phyloP scores from a whole-genome alignment of 345 rosid species.

The Eucalyptus polyanthemos region DNA sequence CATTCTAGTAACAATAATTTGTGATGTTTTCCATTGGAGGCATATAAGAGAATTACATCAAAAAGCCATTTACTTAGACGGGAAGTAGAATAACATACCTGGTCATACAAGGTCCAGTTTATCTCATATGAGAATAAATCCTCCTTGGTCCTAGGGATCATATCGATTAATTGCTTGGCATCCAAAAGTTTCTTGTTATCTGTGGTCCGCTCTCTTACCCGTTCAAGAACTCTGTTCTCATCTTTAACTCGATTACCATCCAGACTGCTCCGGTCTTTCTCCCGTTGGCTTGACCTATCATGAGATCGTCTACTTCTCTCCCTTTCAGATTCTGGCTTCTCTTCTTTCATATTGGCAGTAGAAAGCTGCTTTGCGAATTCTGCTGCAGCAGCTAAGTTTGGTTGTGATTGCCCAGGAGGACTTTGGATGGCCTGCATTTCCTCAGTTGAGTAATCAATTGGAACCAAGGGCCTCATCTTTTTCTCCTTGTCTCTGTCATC shows the following conservation, averaged over 20 bases:
- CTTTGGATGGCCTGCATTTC: constrained; percentile 72
- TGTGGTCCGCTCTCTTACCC: constrained; percentile 42
- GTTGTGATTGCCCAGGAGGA: constrained; percentile 47
- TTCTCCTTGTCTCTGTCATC: constrained; percentile 79
- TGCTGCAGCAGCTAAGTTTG: constrained; percentile 86
- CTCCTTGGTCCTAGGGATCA: constrained; percentile 96
- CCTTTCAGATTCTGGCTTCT: constrained; percentile 58
- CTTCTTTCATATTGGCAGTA: constrained; percentile 54
- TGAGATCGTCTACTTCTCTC: constrained; percentile 68
- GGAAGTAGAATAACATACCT: constrained; percentile 31
- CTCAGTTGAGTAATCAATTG: constrained; percentile 92
- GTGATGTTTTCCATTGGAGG: background rate
- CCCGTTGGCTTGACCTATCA: constrained; percentile 61
- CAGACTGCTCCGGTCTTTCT: constrained; percentile 43
- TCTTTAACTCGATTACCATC: constrained; percentile 36
- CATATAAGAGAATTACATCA: background rate
- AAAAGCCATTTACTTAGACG: background rate
- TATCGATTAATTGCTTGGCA: constrained; percentile 95
- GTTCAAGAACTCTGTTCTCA: constrained; percentile 32
- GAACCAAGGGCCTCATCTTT: constrained; percentile 94
- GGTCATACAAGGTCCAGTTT: constrained; percentile 83
- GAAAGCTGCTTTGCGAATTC: constrained; percentile 91
- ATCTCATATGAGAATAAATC: constrained; percentile 84
- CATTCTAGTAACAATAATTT: background rate
- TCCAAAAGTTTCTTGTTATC: constrained; percentile 83